phyloP scores from a whole-genome alignment of 1,139 yeast species.

The Suhomyces bokatorum region DNA sequence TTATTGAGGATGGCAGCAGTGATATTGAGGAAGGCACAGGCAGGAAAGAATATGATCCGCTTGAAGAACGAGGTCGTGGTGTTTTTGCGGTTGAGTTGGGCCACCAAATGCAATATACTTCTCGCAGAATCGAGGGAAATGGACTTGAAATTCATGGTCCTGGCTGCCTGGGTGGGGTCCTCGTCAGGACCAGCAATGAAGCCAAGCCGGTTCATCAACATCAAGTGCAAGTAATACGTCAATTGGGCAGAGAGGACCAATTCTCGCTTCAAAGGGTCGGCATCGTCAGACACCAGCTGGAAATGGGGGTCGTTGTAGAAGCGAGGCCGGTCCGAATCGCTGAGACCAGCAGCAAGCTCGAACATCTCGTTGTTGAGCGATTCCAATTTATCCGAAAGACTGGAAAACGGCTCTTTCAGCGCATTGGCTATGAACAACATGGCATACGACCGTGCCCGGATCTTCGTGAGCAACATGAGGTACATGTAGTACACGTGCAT shows the following conservation, averaged over 20 bases:
- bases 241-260: constrained; percentile 27
- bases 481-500: constrained; percentile 11
- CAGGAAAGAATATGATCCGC: constrained; percentile 38
- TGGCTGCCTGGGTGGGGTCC: constrained; percentile 17
- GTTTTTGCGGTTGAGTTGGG: constrained; percentile 21
- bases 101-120: constrained; percentile 32
- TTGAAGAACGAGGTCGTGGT: constrained; percentile 29
- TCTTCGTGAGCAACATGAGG: constrained; percentile 25
- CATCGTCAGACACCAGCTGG: constrained; percentile 5
- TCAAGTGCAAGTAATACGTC: constrained; percentile 34
- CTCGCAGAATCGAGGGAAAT: constrained; percentile 36
- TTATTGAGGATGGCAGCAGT: constrained; percentile 34
- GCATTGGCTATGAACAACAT: constrained; percentile 32
- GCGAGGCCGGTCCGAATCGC: constrained; percentile 14
- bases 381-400: constrained; percentile 12
- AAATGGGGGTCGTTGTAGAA: constrained; percentile 20
- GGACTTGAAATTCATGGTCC: constrained; percentile 23
- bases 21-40: constrained; percentile 36
- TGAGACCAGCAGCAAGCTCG: constrained; percentile 14
- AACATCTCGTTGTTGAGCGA: constrained; percentile 18
- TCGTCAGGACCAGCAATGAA: constrained; percentile 22
- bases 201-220: constrained; percentile 35
- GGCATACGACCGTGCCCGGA: constrained; percentile 32
- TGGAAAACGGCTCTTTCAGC: constrained; percentile 14
- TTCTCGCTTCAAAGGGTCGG: constrained; percentile 14